Conservation (phyloP, 345 rosid genomes). For the Passiflora organensis region DNA sequence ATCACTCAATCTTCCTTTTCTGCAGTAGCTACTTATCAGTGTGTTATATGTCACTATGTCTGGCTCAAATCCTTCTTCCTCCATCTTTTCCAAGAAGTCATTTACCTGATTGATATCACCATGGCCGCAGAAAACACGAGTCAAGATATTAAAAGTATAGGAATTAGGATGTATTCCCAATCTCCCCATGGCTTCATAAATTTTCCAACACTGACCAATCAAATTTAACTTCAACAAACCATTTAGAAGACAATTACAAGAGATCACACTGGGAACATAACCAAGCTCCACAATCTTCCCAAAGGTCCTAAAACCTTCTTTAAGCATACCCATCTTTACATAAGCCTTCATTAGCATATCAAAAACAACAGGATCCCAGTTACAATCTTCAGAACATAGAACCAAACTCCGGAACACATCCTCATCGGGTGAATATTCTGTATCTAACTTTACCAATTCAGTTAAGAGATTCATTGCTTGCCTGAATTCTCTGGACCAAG, state of each 20-base stretch:
- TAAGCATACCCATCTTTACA: constrained; percentile 14
- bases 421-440: constrained; percentile 9
- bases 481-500: constrained; percentile 18
- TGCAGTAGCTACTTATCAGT: constrained; percentile 66
- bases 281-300: constrained; percentile 42
- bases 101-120: constrained; percentile 46
- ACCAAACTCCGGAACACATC: constrained; percentile 16
- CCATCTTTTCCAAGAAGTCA: constrained; percentile 84
- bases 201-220: constrained; percentile 57
- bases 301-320: constrained; percentile 42
- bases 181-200: constrained; percentile 62
- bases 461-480: constrained; percentile 18
- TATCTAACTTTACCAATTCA: constrained; percentile 15
- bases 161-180: constrained; percentile 56
- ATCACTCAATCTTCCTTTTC: constrained; percentile 58
- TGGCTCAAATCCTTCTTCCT: constrained; percentile 91
- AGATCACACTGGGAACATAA: constrained; percentile 53
- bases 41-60: constrained; percentile 89
- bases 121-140: constrained; percentile 53
- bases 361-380: constrained; percentile 20
- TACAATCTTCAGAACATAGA: constrained; percentile 19
- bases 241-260: constrained; percentile 74
- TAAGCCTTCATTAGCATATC: constrained; percentile 22
- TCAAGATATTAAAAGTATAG: constrained; percentile 73
- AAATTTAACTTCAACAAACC: constrained; percentile 55